These are phyloP conservation scores for Cercospora canescens DNA, from an alignment of 2,329 filamentous ascomycete genomes.

Conservation along the genomic window DNA sequence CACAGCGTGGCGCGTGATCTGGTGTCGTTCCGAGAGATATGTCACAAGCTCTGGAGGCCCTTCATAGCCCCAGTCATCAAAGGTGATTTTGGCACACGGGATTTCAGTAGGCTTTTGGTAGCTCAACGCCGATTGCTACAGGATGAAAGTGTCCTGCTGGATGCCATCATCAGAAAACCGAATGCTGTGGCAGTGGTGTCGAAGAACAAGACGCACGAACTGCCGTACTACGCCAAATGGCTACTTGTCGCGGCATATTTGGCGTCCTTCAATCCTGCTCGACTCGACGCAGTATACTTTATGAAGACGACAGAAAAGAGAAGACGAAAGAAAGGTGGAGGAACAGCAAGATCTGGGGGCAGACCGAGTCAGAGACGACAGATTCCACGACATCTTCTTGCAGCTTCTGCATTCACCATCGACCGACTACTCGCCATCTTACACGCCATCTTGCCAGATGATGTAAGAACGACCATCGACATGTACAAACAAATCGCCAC, in stretches of 20 bases:
- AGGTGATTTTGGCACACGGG: slow-evolving; percentile 71
- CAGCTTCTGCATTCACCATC: slow-evolving; percentile 73
- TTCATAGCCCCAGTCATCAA: slow-evolving; percentile 78
- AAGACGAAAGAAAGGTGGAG: slow-evolving; percentile 52
- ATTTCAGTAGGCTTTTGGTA: slow-evolving; percentile 82
- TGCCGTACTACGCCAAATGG: slow-evolving; percentile 73
- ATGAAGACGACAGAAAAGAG: slow-evolving; percentile 64
- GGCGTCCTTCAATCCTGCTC: slow-evolving; percentile 74
- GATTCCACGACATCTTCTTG: slow-evolving; percentile 74
- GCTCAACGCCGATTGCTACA: slow-evolving; percentile 69
- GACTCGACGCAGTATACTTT: slow-evolving; percentile 74
- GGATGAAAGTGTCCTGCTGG: slow-evolving; percentile 68
- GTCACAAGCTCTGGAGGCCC: slow-evolving; percentile 75
- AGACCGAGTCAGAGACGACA: slow-evolving; percentile 57
- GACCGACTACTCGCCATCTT: slow-evolving; percentile 80
- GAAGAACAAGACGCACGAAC: slow-evolving; percentile 40
- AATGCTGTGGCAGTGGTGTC: slow-evolving; percentile 14
- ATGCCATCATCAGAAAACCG: slow-evolving; percentile 53
- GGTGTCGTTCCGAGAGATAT: slow-evolving; percentile 68
- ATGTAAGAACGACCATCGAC: slow-evolving; percentile 47
- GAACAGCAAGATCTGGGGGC: slow-evolving; percentile 35
- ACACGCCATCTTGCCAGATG: slow-evolving; percentile 59
- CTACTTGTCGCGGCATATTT: slow-evolving; percentile 77
- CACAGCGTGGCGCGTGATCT: slow-evolving; percentile 80
- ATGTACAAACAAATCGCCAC: slow-evolving; percentile 64